These are phyloP conservation scores for Aspergillus bridgeri DNA, from an alignment of 495 filamentous ascomycete genomes.

Conservation along the genomic window DNA sequence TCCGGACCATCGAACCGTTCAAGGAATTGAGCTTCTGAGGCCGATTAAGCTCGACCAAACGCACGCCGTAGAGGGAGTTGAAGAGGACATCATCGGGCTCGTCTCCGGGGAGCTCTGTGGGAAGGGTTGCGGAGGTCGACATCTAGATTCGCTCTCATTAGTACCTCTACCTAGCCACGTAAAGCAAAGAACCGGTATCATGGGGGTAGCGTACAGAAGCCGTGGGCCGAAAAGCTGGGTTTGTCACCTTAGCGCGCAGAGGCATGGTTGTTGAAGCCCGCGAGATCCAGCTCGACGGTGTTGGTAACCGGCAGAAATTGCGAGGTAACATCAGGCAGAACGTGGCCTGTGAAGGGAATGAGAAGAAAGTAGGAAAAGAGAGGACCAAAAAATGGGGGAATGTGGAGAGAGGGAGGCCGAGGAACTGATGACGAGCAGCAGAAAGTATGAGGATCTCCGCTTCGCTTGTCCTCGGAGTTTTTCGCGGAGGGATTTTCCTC, in stretches of 20 bases:
- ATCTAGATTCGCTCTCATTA: slow-evolving; percentile 44
- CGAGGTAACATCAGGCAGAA: slow-evolving; percentile 51
- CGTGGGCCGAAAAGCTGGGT: slow-evolving; percentile 54
- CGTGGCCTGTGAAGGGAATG: slow-evolving; percentile 17
- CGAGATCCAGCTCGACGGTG: slow-evolving; percentile 54
- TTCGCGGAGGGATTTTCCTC: slow-evolving; percentile 20
- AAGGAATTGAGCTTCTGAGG: slow-evolving; percentile 87
- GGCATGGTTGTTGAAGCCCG: slow-evolving; percentile 65
- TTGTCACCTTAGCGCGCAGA: slow-evolving; percentile 76
- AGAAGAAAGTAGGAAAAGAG: slow-evolving; percentile 14
- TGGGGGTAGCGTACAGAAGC: slow-evolving; percentile 32
- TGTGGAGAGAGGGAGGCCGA: slow-evolving; percentile 25
- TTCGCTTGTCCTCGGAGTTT: slow-evolving; percentile 26
- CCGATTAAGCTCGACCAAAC: slow-evolving; percentile 91
- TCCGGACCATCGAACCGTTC: slow-evolving; percentile 88
- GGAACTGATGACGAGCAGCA: slow-evolving; percentile 9
- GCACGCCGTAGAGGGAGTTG: slow-evolving; percentile 78
- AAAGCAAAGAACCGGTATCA: not conserved
- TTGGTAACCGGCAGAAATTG: slow-evolving; percentile 40
- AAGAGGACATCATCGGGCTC: slow-evolving; percentile 91
- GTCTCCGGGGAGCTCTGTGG: slow-evolving; percentile 60
- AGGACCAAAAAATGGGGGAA: slow-evolving; percentile 19
- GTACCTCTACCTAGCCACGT: not conserved
- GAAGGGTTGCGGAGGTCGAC: slow-evolving; percentile 46
- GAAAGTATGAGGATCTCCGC: slow-evolving; percentile 22